phyloP scores from a whole-genome alignment of 371 early-diverging fungal species.

The Parasitella parasitica region DNA sequence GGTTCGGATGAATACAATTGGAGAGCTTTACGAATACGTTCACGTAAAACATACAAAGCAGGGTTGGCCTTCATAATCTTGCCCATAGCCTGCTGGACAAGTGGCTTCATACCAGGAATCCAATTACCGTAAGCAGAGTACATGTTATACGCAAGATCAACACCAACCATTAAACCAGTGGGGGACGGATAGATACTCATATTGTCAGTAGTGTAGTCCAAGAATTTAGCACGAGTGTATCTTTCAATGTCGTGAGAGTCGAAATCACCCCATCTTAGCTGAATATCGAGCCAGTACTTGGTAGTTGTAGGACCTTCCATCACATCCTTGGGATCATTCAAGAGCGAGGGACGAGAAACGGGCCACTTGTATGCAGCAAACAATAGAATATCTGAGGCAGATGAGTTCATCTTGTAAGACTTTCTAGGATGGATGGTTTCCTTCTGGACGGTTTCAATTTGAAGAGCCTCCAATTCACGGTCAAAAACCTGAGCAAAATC shows the following conservation, averaged over 20 bases:
- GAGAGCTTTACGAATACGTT: conserved; percentile 98
- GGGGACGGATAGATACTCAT: conserved; percentile 98
- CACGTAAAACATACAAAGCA: conserved; percentile 95
- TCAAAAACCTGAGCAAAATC: conserved; percentile 96
- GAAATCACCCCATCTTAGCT: conserved; percentile 98
- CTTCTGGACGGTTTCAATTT: conserved; percentile 98
- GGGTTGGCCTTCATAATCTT: conserved; percentile 99
- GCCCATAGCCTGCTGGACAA: conserved; percentile 95
- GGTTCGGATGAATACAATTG: conserved; percentile 98
- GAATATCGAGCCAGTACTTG: conserved; percentile 98
- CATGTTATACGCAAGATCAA: conserved; percentile 97
- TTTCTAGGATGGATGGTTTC: conserved; percentile 99
- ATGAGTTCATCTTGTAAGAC: conserved; percentile 97
- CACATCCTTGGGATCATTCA: conserved; percentile 88
- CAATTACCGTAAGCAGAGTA: conserved; percentile 93
- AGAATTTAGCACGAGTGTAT: conserved; percentile 97
- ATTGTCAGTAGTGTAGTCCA: conserved; percentile 97
- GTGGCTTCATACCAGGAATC: conserved; percentile 98
- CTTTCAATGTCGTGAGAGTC: conserved; percentile 98
- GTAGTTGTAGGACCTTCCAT: conserved; percentile 96
- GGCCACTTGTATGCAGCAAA: conserved; percentile 98
- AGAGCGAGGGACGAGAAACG: conserved; percentile 90
- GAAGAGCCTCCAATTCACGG: conserved; percentile 96
- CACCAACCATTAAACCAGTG: conserved; percentile 94
- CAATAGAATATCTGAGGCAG: conserved; percentile 83